Percentiles rank a stretch among this genome's conserved stretches.
These are phyloP conservation scores for Kalaharituber pfeilii DNA, from an alignment of 2,329 filamentous ascomycete genomes.

Conservation along the genomic window DNA sequence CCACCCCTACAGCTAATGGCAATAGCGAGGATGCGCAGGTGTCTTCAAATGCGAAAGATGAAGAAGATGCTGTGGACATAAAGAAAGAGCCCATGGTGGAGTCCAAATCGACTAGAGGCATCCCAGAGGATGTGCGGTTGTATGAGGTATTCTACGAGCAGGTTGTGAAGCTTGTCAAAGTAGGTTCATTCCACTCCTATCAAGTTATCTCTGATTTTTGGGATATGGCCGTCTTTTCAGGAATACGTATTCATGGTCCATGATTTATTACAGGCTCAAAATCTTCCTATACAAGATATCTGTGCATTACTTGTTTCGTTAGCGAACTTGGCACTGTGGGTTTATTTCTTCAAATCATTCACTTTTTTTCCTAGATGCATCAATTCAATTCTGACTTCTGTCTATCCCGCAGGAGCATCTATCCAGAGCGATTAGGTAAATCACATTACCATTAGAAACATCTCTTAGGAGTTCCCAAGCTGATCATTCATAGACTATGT, in stretches of 20 bases:
- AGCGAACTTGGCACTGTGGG: slow-evolving; percentile 60
- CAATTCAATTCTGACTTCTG: slow-evolving; percentile 23
- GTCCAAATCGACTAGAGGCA: slow-evolving; percentile 34
- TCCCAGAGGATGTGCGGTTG: slow-evolving; percentile 64
- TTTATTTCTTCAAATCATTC: slow-evolving; percentile 24
- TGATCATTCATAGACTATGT: background rate
- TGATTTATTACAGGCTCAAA: slow-evolving; percentile 44
- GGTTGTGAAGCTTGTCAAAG: slow-evolving; percentile 70
- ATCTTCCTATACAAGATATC: slow-evolving; percentile 82
- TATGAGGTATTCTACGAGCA: slow-evolving; percentile 97
- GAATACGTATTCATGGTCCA: background rate
- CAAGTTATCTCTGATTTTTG: background rate
- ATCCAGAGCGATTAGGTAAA: slow-evolving; percentile 59
- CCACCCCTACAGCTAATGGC: slow-evolving; percentile 1
- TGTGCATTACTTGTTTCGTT: slow-evolving; percentile 89
- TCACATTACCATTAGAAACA: slow-evolving; percentile 91
- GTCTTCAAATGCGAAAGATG: slow-evolving; percentile 27
- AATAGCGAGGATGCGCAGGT: slow-evolving; percentile 21
- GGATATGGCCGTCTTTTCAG: background rate
- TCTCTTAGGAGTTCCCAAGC: too few species aligned
- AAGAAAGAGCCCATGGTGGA: slow-evolving; percentile 28
- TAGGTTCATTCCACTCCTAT: slow-evolving; percentile 8
- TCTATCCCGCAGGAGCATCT: slow-evolving; percentile 55
- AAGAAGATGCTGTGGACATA: slow-evolving; percentile 24
- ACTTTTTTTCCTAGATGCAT: background rate